phyloP scores from a whole-genome alignment of 1,284 basidiomycete species.

The Trametes sp. region DNA sequence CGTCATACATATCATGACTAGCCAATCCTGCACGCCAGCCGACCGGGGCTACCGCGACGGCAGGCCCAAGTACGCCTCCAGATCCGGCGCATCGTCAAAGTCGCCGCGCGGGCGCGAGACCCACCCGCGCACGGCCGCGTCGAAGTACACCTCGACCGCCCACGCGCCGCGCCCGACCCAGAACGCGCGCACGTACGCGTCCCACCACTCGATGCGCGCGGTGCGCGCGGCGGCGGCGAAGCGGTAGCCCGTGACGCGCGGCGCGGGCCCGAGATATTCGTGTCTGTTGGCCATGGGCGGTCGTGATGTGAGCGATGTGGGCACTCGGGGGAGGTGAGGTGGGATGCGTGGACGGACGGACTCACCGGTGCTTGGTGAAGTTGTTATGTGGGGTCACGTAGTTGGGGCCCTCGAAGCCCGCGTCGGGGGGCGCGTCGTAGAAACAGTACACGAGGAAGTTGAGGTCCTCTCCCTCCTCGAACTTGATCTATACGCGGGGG shows the following conservation, averaged over 20 bases:
- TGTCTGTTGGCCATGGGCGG: conserved; percentile 8
- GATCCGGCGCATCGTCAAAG: conserved; percentile 7
- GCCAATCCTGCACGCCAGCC: no score
- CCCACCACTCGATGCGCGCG: conserved; percentile 25
- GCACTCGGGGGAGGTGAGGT: background rate
- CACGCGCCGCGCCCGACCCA: conserved; percentile 19
- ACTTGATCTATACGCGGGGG: conserved; percentile 5
- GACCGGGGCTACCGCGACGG: no score
- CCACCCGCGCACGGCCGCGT: conserved; percentile 18
- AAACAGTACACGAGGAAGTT: conserved; percentile 15
- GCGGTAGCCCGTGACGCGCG: conserved; percentile 17
- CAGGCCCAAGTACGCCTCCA: conserved; percentile 9
- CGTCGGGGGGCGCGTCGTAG: conserved; percentile 8
- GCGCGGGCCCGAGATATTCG: conserved; percentile 20
- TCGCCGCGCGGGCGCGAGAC: conserved; percentile 25
- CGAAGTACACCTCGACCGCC: conserved; percentile 19
- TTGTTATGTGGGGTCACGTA: conserved; percentile 7
- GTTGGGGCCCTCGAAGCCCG: conserved; percentile 7
- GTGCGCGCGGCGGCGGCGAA: conserved; percentile 10
- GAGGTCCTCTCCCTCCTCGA: conserved; percentile 16
- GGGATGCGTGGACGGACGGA: background rate
- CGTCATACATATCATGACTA: no score
- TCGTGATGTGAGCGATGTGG: no score
- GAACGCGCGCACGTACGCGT: conserved; percentile 6
- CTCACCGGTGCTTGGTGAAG: conserved; percentile 15